A percentile compares a stretch with the other conserved stretches of the same genome.
phyloP scores from a whole-genome alignment of 768 basidiomycete genomes.

The Gloeophyllum trabeum region DNA sequence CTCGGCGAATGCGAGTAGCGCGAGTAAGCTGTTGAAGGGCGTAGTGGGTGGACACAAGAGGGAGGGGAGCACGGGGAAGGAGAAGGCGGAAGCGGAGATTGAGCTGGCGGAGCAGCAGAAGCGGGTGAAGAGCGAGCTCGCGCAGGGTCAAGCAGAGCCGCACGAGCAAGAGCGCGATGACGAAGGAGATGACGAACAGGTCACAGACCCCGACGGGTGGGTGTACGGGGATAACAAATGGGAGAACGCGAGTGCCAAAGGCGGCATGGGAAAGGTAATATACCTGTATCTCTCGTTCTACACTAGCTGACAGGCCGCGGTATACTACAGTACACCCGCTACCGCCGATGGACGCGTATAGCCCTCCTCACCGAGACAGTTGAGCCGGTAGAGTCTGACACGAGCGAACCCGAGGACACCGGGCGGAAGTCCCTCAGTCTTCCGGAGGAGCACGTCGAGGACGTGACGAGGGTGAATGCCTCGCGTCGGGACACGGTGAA shows the following conservation, averaged over 20 bases:
- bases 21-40: conserved; percentile 31
- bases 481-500: not conserved
- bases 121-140: conserved; percentile 1
- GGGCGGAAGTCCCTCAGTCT: conserved; percentile 3
- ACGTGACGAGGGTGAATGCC: not conserved
- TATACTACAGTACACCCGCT: conserved; percentile 57
- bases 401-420: conserved; percentile 16
- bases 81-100: not conserved
- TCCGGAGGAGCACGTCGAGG: conserved; percentile 5
- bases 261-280: conserved; percentile 76
- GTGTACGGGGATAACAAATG: conserved; percentile 94
- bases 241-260: conserved; percentile 65
- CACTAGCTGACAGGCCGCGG: not conserved
- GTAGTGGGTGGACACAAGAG: conserved; percentile 14
- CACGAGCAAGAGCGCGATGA: conserved; percentile 7
- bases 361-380: conserved; percentile 68
- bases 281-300: not conserved
- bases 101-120: not conserved
- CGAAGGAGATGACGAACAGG: conserved; percentile 21
- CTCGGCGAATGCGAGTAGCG: conserved; percentile 32
- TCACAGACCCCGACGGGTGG: conserved; percentile 86
- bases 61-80: not conserved
- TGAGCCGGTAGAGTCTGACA: conserved; percentile 40
- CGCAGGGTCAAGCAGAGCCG: not conserved
- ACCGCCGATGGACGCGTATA: conserved; percentile 77